A percentile compares a stretch with the other conserved stretches of the same genome.
Conservation (phyloP, 2,329 filamentous ascomycete species). For the Torrubiella hemipterigena region DNA sequence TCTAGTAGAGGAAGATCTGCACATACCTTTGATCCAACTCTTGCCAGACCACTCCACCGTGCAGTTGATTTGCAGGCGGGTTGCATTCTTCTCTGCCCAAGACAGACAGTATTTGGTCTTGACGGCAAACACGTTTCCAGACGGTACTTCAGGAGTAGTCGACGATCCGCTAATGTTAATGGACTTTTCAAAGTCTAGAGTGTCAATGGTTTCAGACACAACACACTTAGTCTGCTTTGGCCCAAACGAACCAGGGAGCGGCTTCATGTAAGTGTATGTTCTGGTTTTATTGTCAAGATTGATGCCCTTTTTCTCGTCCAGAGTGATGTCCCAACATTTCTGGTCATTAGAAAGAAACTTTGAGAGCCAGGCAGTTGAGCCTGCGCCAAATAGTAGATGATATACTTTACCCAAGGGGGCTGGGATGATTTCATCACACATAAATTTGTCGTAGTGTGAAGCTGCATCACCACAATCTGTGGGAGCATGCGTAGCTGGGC, state of each 20-base stretch:
- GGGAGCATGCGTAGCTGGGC: slow-evolving; percentile 66
- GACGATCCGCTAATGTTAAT: slow-evolving; percentile 74
- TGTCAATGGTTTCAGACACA: slow-evolving; percentile 73
- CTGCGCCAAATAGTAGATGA: slow-evolving; percentile 72
- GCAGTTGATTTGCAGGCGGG: slow-evolving; percentile 77
- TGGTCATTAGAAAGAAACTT: slow-evolving; percentile 81
- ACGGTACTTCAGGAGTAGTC: slow-evolving; percentile 89
- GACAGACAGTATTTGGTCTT: slow-evolving; percentile 93
- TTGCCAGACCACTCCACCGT: slow-evolving; percentile 94
- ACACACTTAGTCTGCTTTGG: slow-evolving; percentile 93
- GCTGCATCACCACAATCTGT: slow-evolving; percentile 75
- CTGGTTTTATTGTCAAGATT: slow-evolving; percentile 63
- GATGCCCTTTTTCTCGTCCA: slow-evolving; percentile 74
- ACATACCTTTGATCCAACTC: slow-evolving; percentile 88
- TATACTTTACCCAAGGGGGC: slow-evolving; percentile 91
- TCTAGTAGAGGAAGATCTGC: no score
- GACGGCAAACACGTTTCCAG: slow-evolving; percentile 77
- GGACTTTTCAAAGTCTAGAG: slow-evolving; percentile 75
- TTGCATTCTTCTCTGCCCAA: slow-evolving; percentile 81
- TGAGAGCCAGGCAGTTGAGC: slow-evolving; percentile 68
- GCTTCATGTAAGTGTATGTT: slow-evolving; percentile 82
- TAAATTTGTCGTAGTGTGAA: slow-evolving; percentile 70
- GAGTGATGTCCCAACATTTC: slow-evolving; percentile 77
- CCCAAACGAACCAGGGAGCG: slow-evolving; percentile 70
- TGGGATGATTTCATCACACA: slow-evolving; percentile 76